Evolutionary conservation across 2,329 filamentous ascomycete species (phyloP).

Genomic region (Aspergillus spinulosporus): DNA sequence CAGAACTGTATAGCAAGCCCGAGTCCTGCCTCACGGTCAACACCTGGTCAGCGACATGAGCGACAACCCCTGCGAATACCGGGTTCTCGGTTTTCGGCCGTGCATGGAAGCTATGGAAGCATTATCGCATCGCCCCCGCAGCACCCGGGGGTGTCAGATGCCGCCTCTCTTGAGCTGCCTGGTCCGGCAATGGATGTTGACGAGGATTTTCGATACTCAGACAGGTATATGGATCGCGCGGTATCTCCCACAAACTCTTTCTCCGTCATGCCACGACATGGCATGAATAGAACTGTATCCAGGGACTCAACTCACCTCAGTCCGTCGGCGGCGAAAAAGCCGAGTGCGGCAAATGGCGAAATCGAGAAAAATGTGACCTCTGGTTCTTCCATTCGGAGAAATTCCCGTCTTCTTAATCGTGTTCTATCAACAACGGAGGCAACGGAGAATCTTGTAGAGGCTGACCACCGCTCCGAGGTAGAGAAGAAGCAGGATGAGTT

Average conservation of each 20-base stretch:
- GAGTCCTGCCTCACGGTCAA: slow-evolving; percentile 34
- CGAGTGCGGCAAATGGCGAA: slow-evolving; percentile 9
- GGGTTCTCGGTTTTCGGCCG: slow-evolving; percentile 36
- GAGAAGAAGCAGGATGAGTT: slow-evolving; percentile 80
- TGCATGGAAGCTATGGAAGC: slow-evolving; percentile 61
- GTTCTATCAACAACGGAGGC: slow-evolving; percentile 42
- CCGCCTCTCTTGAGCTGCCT: slow-evolving; percentile 60
- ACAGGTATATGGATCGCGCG: slow-evolving; percentile 18
- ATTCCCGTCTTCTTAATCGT: slow-evolving; percentile 38
- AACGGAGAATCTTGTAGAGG: slow-evolving; percentile 50
- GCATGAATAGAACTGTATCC: slow-evolving; percentile 13
- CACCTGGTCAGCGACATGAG: slow-evolving; percentile 41
- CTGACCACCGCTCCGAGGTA: slow-evolving; percentile 60
- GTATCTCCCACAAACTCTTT: slow-evolving; percentile 27
- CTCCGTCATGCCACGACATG: slow-evolving; percentile 26
- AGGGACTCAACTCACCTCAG: slow-evolving; percentile 11
- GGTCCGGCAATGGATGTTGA: slow-evolving; percentile 59
- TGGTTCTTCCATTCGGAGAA: slow-evolving; percentile 25
- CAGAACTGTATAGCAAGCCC: slow-evolving; percentile 19
- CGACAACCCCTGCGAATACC: slow-evolving; percentile 38
- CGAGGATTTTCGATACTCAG: slow-evolving; percentile 26
- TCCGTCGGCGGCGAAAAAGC: slow-evolving; percentile 11
- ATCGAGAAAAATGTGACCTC: slow-evolving; percentile 27
- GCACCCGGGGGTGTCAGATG: slow-evolving; percentile 33
- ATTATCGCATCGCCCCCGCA: slow-evolving; percentile 58